Evolutionary conservation across 139 green algal genomes (phyloP).

Genomic region (Astrephomene gubernaculifera): DNA sequence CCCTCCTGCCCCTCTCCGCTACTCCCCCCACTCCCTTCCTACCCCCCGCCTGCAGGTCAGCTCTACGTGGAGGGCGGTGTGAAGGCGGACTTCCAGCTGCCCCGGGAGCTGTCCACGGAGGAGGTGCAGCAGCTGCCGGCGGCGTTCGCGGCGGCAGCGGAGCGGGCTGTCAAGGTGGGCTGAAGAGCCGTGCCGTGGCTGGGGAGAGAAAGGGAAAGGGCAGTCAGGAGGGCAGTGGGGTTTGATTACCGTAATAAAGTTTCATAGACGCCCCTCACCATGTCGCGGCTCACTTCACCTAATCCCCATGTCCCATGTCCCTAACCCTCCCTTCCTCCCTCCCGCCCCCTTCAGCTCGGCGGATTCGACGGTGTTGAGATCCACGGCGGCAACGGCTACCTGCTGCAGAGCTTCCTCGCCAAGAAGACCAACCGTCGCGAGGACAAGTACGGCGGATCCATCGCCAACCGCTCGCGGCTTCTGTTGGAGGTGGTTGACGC

Average conservation of each 20-base stretch:
- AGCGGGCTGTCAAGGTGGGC: conserved; percentile 17
- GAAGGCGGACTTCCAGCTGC: conserved; percentile 45
- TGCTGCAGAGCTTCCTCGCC: conserved; percentile 60
- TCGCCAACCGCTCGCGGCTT: conserved; percentile 41
- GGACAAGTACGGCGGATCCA: conserved; percentile 47
- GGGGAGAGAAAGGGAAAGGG: too few relatives aligned
- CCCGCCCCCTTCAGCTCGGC: conserved; percentile 16
- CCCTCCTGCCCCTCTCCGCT: not conserved
- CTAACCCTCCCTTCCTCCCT: not conserved
- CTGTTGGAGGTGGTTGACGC: conserved; percentile 53
- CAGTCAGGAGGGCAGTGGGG: too few relatives aligned
- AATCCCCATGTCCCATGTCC: too few relatives aligned
- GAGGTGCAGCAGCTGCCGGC: conserved; percentile 27
- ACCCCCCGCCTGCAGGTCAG: not conserved
- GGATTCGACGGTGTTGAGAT: conserved; percentile 70
- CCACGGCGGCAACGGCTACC: conserved; percentile 70
- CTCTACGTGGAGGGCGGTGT: conserved; percentile 45
- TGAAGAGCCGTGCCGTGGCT: too few relatives aligned
- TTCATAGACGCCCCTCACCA: too few relatives aligned
- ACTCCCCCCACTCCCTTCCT: not conserved
- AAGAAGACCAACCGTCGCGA: conserved; percentile 32
- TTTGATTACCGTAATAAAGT: too few relatives aligned
- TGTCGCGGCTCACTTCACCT: too few relatives aligned
- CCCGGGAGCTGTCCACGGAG: conserved; percentile 1
- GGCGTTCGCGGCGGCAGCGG: not conserved